Evolutionary conservation across 139 green algal species (phyloP).

Genomic region (Pseudopediastrum boryanum): DNA sequence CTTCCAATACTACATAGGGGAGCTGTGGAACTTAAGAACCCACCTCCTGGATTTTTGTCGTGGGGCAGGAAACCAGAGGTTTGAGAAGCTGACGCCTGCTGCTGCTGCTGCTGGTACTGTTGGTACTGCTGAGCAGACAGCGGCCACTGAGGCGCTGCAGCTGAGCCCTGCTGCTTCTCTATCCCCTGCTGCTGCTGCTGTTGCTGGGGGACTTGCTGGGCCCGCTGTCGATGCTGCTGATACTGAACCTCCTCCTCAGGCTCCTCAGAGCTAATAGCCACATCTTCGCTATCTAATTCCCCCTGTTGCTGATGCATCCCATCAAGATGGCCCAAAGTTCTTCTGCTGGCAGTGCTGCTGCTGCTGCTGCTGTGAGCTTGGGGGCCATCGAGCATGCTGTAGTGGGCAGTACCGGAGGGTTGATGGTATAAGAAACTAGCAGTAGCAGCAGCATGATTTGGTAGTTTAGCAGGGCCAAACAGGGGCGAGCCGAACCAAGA

Average conservation of each 20-base stretch:
- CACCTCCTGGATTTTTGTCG: background rate
- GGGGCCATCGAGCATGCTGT: background rate
- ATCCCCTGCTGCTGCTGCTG: background rate
- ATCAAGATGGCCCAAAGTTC: background rate
- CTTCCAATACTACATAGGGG: background rate
- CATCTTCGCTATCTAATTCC: background rate
- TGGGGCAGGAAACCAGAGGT: background rate
- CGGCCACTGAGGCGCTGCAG: background rate
- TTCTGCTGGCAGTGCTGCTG: background rate
- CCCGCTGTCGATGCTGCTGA: background rate
- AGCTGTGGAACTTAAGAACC: background rate
- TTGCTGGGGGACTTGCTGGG: background rate
- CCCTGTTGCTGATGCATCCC: background rate
- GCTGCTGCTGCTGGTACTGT: background rate
- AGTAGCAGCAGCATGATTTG: constrained; percentile 8
- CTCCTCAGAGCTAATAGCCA: background rate
- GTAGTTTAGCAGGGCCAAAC: too few relatives aligned
- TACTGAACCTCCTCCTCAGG: background rate
- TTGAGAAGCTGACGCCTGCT: background rate
- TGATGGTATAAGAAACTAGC: background rate
- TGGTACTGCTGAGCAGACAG: background rate
- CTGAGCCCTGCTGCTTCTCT: background rate
- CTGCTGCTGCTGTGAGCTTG: background rate
- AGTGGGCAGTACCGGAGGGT: background rate
- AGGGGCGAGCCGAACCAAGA: background rate